Evolutionary conservation across 805 yeast genomes (phyloP).

Genomic region (Yamadazyma akitaensis): DNA sequence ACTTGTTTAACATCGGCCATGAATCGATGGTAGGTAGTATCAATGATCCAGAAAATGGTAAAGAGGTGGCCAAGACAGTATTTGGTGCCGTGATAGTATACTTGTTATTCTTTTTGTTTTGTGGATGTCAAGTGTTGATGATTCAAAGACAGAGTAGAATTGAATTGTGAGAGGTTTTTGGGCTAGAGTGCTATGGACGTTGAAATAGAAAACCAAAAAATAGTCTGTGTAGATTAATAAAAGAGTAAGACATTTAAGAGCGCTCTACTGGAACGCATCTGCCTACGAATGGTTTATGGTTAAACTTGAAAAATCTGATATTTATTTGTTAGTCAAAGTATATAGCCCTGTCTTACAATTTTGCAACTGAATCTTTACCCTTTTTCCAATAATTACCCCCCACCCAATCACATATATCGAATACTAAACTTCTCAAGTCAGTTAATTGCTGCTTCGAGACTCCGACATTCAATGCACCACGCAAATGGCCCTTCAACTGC

Average conservation of each 20-base stretch:
- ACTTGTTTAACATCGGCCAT: constrained; percentile 72
- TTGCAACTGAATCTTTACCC: constrained; percentile 58
- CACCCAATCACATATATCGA: constrained; percentile 69
- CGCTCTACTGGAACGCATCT: not conserved
- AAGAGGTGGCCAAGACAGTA: constrained; percentile 88
- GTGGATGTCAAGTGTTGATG: constrained; percentile 79
- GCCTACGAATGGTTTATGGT: too few relatives aligned
- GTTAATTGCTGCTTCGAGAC: constrained; percentile 61
- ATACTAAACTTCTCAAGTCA: constrained; percentile 58
- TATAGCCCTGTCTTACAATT: constrained; percentile 29
- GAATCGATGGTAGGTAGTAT: constrained; percentile 93
- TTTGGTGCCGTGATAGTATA: constrained; percentile 88
- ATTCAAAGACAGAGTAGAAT: constrained; percentile 66
- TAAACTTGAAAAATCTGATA: too few relatives aligned
- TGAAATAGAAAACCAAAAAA: not conserved
- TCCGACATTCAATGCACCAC: constrained; percentile 81
- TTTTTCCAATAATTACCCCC: constrained; percentile 48
- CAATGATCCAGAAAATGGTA: constrained; percentile 88
- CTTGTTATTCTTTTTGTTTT: constrained; percentile 73
- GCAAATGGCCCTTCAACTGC: constrained; percentile 85
- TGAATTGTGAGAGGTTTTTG: constrained; percentile 25
- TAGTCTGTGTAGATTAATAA: not conserved
- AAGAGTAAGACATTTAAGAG: not conserved
- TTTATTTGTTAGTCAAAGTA: not conserved
- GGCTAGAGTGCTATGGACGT: not conserved